A percentile compares a stretch with the other conserved stretches of the same genome.
Conservation (phyloP, 768 basidiomycete genomes). For the Trametes villosa region DNA sequence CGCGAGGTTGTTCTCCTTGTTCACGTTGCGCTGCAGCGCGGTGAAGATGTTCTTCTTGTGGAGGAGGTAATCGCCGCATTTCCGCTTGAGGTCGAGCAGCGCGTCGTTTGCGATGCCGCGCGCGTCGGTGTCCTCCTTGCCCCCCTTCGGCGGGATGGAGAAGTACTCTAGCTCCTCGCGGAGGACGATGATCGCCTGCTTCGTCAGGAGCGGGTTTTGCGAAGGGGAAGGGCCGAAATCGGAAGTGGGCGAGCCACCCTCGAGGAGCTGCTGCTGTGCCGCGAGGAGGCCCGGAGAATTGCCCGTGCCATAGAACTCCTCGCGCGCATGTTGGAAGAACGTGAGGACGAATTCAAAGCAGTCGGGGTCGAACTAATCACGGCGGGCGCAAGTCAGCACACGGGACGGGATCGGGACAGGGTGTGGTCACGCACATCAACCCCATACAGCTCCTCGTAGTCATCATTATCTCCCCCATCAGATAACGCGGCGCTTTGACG, state of each 20-base stretch:
- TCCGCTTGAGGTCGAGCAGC: constrained; percentile 80
- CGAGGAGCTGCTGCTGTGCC: constrained; percentile 80
- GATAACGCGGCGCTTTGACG: constrained; percentile 79
- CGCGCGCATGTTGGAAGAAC: constrained; percentile 89
- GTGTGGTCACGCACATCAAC: constrained; percentile 79
- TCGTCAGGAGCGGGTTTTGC: constrained; percentile 90
- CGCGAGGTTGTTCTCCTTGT: constrained; percentile 98
- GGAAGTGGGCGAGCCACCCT: constrained; percentile 60
- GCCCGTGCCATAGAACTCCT: constrained; percentile 89
- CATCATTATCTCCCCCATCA: constrained; percentile 74
- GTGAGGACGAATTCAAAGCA: constrained; percentile 93
- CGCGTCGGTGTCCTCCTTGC: constrained; percentile 66
- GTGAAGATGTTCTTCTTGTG: constrained; percentile 94
- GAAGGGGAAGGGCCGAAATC: constrained; percentile 65
- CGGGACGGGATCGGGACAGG: constrained; percentile 12
- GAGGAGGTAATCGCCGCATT: constrained; percentile 87
- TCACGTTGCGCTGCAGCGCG: constrained; percentile 96
- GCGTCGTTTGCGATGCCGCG: constrained; percentile 80
- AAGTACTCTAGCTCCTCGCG: constrained; percentile 99
- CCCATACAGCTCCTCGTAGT: constrained; percentile 90
- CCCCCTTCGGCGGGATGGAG: constrained; percentile 82
- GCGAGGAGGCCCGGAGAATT: constrained; percentile 63
- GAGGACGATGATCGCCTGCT: constrained; percentile 98
- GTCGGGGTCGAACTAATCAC: constrained; percentile 87
- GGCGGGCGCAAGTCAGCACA: neutral